Percentiles rank a stretch among this genome's conserved stretches.
phyloP scores from a whole-genome alignment of 2,329 filamentous ascomycete species.

The Hypoxylon sp. region DNA sequence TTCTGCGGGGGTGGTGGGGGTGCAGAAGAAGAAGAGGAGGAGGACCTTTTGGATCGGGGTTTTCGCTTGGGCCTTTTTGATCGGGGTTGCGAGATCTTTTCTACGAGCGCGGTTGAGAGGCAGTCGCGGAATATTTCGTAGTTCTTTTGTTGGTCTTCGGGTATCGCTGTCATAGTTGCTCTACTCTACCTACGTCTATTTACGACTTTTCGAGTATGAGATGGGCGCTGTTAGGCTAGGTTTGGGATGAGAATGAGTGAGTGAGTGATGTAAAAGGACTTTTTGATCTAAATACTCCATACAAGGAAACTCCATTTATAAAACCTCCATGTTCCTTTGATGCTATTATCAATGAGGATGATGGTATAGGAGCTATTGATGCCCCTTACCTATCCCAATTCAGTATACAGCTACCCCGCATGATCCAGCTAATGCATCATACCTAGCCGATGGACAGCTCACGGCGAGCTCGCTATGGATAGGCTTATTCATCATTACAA shows the following conservation, averaged over 20 bases:
- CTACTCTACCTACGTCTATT: not conserved
- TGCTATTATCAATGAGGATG: conserved; percentile 7
- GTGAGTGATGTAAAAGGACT: conserved; percentile 4
- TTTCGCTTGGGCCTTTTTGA: conserved; percentile 64
- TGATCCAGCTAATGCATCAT: conserved; percentile 18
- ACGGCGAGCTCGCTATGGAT: conserved; percentile 21
- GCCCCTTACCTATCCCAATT: conserved; percentile 31
- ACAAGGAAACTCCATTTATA: conserved; percentile 5
- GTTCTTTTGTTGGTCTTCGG: conserved; percentile 60
- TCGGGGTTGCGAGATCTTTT: conserved; percentile 65
- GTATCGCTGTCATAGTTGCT: conserved; percentile 37
- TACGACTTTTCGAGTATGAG: not conserved
- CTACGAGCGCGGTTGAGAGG: conserved; percentile 77
- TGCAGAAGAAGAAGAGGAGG: conserved; percentile 7
- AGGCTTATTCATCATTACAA: conserved; percentile 6
- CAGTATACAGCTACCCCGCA: conserved; percentile 49
- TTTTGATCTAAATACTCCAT: not conserved
- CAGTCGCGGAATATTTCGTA: conserved; percentile 81
- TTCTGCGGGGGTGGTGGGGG: conserved; percentile 9
- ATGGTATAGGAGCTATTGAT: not conserved
- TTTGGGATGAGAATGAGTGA: too few relatives aligned
- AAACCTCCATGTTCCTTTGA: not conserved
- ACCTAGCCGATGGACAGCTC: conserved; percentile 11
- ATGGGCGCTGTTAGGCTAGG: not conserved
- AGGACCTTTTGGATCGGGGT: conserved; percentile 53